Evolutionary conservation across 495 filamentous ascomycete genomes (phyloP), one percentile per base, ranked within the genome.

Genomic region (Annulohypoxylon bovei): DNA sequence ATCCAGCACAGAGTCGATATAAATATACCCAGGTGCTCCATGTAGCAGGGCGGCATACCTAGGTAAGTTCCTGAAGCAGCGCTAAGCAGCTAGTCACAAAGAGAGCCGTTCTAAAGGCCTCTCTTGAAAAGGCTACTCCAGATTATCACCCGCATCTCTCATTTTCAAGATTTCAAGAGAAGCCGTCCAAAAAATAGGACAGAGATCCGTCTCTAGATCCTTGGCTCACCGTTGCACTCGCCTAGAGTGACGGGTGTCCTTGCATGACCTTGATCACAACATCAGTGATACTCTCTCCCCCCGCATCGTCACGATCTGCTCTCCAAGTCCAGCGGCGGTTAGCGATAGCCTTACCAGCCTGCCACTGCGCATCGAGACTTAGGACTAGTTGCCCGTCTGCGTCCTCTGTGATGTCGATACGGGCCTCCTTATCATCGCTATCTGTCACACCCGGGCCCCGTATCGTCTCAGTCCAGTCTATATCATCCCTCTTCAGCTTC

Each of bases 401-500:
- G 12, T 64, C 49, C 6, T 61, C 49, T 25, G 56, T 22, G 33
- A 75, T 69, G 9, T 63, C 49, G 27, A 77, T 9, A 1, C 12
- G 42, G 0, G 44, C 72, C 28, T 61, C 67, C 14, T 16, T 42
- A 18, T 63, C 69, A 3, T 73, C 62, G 27, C 49, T 35, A 18
- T 54, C 69, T 5, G 11, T 53, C 8, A 77, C 25, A 3, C 50
- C 54, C 1, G 66, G 65, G 25, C 75, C 75, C 0, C 37, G 39
- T 16, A 65, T 28, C 11, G 56, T 71, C 35, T 73, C 75, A 1
- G 33, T 77, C 5, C 42, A 71, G 2, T 52, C 28, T 8, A 71
- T 69, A 55, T 70, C 67, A 22, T 60, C 49, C 22, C 68, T 55
- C 6, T 32, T n/a, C 2, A 76, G 46, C 22, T 40, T 44, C 22